A percentile compares a stretch with the other conserved stretches of the same genome.
phyloP scores from a whole-genome alignment of 2,329 filamentous ascomycete genomes.

The Blastomyces parvus region DNA sequence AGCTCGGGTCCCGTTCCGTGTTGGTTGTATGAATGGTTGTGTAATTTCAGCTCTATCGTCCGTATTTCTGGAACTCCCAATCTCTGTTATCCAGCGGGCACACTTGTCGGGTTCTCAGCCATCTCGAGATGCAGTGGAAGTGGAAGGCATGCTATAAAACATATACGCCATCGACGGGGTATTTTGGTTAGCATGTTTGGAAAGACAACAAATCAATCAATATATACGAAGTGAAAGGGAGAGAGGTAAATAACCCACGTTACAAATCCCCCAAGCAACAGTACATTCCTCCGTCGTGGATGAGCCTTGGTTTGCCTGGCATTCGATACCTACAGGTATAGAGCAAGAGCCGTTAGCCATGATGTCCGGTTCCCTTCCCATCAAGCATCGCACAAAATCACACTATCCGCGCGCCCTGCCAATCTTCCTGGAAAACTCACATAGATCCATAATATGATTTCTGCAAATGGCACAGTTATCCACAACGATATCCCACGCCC shows the following conservation, averaged over 20 bases:
- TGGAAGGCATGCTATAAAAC: constrained; percentile 82
- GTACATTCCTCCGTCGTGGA: constrained; percentile 97
- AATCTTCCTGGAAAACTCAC: constrained; percentile 42
- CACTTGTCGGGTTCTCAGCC: constrained; percentile 98
- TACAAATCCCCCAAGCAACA: constrained; percentile 98
- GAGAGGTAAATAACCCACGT: constrained; percentile 60
- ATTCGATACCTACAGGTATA: constrained; percentile 67
- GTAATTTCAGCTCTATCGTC: constrained; percentile 43
- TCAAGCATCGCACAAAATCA: not conserved
- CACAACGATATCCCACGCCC: constrained; percentile 99
- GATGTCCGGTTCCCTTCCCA: not conserved
- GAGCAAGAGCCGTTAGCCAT: not conserved
- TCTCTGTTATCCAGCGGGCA: constrained; percentile 96
- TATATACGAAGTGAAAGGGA: not conserved
- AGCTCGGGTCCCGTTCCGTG: not conserved
- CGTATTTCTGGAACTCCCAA: constrained; percentile 99
- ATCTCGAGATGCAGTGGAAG: constrained; percentile 98
- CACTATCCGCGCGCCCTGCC: not conserved
- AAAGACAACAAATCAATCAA: not conserved
- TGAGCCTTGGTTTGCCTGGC: constrained; percentile 95
- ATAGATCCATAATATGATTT: constrained; percentile 99
- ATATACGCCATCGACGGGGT: not conserved
- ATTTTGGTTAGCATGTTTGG: constrained; percentile 4
- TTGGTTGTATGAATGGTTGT: not conserved
- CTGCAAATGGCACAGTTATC: constrained; percentile 99